These are phyloP conservation scores for Margaritispora aquatica DNA, from an alignment of 495 filamentous ascomycete genomes.

Conservation along the genomic window DNA sequence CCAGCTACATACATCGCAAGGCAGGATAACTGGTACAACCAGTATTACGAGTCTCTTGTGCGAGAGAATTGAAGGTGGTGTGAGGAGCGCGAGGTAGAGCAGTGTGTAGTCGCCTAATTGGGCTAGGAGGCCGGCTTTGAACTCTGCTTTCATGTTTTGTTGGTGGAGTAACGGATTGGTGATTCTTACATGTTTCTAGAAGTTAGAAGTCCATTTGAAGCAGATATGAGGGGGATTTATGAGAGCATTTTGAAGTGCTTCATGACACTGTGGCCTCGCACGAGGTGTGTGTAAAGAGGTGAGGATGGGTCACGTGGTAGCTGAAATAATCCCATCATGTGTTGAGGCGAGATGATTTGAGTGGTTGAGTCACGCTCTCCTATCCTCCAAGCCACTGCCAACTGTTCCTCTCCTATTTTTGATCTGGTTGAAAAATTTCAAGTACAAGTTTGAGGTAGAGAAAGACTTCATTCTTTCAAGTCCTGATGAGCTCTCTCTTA, in stretches of 20 bases:
- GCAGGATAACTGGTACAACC: neutral
- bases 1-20: neutral
- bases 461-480: neutral
- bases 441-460: too few relatives aligned
- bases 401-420: neutral
- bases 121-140: neutral
- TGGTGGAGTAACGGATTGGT: neutral
- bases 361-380: neutral
- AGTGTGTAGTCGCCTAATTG: neutral
- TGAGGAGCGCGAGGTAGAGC: neutral
- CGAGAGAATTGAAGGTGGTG: neutral
- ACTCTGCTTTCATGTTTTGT: neutral
- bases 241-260: neutral
- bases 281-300: neutral
- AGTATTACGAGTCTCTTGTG: neutral
- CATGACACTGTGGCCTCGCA: neutral
- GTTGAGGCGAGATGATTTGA: too few relatives aligned
- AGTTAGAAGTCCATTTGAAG: neutral
- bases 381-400: neutral
- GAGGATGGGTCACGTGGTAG: neutral
- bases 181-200: neutral
- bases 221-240: neutral
- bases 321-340: too few relatives aligned
- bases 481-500: neutral
- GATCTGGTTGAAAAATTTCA: neutral